phyloP scores from a whole-genome alignment of 306 rosid genomes.

The Senna siamea region DNA sequence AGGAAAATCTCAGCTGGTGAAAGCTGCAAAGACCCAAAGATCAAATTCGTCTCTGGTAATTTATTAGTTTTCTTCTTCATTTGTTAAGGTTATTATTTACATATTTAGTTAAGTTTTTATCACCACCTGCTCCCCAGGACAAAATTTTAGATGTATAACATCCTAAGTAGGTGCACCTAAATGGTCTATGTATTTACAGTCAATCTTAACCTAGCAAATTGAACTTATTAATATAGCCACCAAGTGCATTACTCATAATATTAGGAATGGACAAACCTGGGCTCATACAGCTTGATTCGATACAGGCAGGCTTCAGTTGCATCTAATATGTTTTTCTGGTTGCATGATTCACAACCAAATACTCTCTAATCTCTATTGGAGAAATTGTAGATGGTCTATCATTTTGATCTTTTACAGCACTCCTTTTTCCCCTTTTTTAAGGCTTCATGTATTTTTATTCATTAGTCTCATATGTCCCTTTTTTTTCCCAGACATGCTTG shows the following conservation, averaged over 20 bases:
- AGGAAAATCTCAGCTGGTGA: conserved; percentile 74
- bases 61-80: background rate
- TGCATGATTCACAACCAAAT: conserved; percentile 14
- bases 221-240: too few species aligned
- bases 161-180: conserved; percentile 16
- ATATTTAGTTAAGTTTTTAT: background rate
- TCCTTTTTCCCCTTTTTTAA: background rate
- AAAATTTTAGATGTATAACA: conserved; percentile 12
- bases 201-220: background rate
- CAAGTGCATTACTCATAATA: too few species aligned
- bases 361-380: background rate
- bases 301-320: background rate
- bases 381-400: conserved; percentile 9
- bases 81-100: background rate
- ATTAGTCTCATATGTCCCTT: conserved; percentile 11
- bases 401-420: conserved; percentile 21
- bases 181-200: conserved; percentile 12
- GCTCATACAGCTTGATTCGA: too few species aligned
- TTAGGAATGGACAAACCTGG: too few species aligned
- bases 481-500: conserved; percentile 66
- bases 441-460: conserved; percentile 4
- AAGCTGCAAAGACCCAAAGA: conserved; percentile 87
- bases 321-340: conserved; percentile 8
- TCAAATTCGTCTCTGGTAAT: conserved; percentile 94
- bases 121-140: background rate